Evolutionary conservation across 345 rosid genomes (phyloP).

Genomic region (Citrus glauca): DNA sequence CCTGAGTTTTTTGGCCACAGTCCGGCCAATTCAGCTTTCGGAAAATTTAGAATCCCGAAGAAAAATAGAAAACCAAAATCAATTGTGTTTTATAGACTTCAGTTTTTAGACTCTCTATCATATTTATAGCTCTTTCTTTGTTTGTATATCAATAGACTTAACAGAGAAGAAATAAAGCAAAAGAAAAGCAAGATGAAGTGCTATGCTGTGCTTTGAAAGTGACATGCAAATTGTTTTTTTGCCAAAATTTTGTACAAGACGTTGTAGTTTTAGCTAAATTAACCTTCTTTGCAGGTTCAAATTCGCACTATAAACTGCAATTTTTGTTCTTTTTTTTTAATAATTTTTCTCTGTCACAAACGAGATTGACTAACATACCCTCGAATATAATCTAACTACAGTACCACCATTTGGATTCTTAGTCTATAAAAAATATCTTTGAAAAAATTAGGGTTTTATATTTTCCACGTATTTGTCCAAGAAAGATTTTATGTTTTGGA

Average conservation of each 20-base stretch:
- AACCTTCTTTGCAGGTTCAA: constrained; percentile 55
- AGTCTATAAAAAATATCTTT: neutral
- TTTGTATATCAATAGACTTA: constrained; percentile 26
- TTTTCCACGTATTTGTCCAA: constrained; percentile 6
- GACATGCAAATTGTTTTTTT: constrained; percentile 37
- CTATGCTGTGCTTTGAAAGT: constrained; percentile 21
- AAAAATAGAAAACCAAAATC: constrained; percentile 23
- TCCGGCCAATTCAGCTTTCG: constrained; percentile 75
- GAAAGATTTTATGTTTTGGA: too few species aligned
- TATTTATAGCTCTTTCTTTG: constrained; percentile 55
- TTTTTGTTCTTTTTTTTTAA: constrained; percentile 5
- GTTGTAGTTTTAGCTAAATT: constrained; percentile 46
- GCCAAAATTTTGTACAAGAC: constrained; percentile 31
- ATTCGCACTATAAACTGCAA: constrained; percentile 47
- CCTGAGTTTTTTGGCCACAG: constrained; percentile 46
- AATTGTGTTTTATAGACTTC: constrained; percentile 7
- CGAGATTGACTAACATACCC: constrained; percentile 7
- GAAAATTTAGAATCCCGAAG: constrained; percentile 69
- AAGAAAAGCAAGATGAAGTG: constrained; percentile 23
- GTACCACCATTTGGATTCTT: neutral
- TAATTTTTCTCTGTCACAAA: neutral
- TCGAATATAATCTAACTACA: neutral
- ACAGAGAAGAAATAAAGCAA: constrained; percentile 22
- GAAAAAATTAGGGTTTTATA: neutral
- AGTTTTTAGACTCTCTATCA: constrained; percentile 24